These are phyloP conservation scores for Closterium sp. DNA, from an alignment of 139 green algal genomes.

Conservation along the genomic window DNA sequence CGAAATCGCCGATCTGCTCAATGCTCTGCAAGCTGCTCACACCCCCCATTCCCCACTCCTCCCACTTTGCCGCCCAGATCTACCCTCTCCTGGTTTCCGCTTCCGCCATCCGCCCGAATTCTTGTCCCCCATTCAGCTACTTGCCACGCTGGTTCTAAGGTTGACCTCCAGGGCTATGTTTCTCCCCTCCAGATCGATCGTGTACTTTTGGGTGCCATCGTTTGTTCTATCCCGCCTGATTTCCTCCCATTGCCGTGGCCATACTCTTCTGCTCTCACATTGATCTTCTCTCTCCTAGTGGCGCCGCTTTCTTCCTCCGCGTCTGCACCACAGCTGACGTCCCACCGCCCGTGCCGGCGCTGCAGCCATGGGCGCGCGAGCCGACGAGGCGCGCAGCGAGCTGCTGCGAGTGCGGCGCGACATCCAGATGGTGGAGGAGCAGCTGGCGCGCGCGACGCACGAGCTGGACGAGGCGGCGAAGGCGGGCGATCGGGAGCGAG, in stretches of 20 bases:
- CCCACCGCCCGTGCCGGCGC: not conserved
- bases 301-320: not conserved
- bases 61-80: not conserved
- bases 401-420: conserved; percentile 21
- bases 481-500: not conserved
- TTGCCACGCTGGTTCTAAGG: no score
- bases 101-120: not conserved
- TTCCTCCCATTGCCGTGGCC: not conserved
- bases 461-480: conserved; percentile 5
- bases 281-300: not conserved
- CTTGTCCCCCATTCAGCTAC: no score
- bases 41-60: not conserved
- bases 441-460: not conserved
- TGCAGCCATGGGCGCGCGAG: not conserved
- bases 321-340: not conserved
- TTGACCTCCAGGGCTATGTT: no score
- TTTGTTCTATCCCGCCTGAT: not conserved
- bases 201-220: not conserved
- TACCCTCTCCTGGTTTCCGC: not conserved
- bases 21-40: no score
- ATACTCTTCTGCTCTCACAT: not conserved
- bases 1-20: not conserved
- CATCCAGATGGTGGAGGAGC: conserved; percentile 1
- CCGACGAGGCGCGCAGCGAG: not conserved
- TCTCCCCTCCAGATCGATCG: not conserved